Percentiles rank a stretch among this genome's conserved stretches.
These are phyloP conservation scores for Lithocarpus polystachyus DNA, from an alignment of 306 rosid species.

Conservation along the genomic window DNA sequence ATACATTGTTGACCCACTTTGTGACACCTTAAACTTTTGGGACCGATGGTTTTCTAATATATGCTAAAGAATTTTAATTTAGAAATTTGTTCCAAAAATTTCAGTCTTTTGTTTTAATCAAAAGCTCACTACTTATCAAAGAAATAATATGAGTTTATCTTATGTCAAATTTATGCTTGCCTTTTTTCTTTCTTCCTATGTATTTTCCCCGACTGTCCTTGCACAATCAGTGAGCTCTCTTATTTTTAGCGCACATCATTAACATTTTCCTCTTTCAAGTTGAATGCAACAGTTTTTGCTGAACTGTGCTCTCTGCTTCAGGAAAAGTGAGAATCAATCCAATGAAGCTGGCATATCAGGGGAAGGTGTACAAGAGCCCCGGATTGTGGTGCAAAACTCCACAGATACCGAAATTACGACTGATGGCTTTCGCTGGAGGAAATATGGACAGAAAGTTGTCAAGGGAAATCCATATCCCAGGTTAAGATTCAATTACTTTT, in stretches of 20 bases:
- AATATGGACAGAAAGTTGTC: constrained; percentile 96
- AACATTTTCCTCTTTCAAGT: background rate
- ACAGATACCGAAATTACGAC: constrained; percentile 56
- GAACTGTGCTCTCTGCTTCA: constrained; percentile 29
- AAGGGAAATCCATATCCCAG: constrained; percentile 92
- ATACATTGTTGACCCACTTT: background rate
- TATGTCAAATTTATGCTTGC: background rate
- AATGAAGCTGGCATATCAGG: constrained; percentile 53
- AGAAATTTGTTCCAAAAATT: background rate
- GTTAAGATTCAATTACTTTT: constrained; percentile 26
- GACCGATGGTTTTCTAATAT: background rate
- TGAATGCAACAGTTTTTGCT: constrained; percentile 6
- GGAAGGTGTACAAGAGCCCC: constrained; percentile 54
- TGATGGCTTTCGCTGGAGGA: constrained; percentile 96
- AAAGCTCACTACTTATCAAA: background rate
- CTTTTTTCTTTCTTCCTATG: background rate
- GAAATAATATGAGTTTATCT: background rate
- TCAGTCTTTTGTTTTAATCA: background rate
- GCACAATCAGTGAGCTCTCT: background rate
- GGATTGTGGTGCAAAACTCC: constrained; percentile 55
- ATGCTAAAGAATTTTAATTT: background rate
- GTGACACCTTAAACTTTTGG: background rate
- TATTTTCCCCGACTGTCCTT: background rate
- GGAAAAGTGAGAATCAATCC: constrained; percentile 61
- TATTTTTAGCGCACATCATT: background rate